Conservation (phyloP, 2,329 filamentous ascomycete species). For the Hymenoscyphus fraxineus region DNA sequence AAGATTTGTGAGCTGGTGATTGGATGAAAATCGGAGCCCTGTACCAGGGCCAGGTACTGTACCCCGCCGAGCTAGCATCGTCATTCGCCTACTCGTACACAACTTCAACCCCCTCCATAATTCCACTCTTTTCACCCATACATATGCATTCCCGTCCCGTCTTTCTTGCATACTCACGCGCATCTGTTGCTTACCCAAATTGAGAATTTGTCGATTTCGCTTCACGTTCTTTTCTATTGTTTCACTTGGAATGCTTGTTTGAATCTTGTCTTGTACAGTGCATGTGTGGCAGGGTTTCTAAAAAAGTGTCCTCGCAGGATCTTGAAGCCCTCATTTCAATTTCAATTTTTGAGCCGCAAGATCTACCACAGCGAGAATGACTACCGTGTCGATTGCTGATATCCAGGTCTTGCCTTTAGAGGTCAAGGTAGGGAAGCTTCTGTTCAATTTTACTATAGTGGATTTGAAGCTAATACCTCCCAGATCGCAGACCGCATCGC, state of each 20-base stretch:
- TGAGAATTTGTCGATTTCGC: background rate
- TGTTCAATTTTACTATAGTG: too few relatives aligned
- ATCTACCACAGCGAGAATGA: slow-evolving; percentile 17
- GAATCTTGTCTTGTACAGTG: background rate
- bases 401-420: slow-evolving; percentile 18
- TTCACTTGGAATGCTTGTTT: slow-evolving; percentile 1
- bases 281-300: background rate
- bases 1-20: too few relatives aligned
- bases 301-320: background rate
- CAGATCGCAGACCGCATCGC: slow-evolving; percentile 26
- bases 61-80: too few relatives aligned
- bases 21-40: too few relatives aligned
- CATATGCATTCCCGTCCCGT: background rate
- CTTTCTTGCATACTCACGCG: background rate
- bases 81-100: too few relatives aligned
- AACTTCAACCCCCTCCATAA: background rate
- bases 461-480: slow-evolving; percentile 5
- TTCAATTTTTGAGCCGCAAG: background rate
- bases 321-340: background rate
- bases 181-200: background rate
- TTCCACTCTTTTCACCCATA: background rate
- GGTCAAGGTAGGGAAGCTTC: slow-evolving; percentile 18
- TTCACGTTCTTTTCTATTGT: background rate
- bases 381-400: slow-evolving; percentile 23
- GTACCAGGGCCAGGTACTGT: too few relatives aligned